Evolutionary conservation across 2,329 filamentous ascomycete species (phyloP), one percentile per base, ranked within the genome.

Genomic region (Massarina eburnea): DNA sequence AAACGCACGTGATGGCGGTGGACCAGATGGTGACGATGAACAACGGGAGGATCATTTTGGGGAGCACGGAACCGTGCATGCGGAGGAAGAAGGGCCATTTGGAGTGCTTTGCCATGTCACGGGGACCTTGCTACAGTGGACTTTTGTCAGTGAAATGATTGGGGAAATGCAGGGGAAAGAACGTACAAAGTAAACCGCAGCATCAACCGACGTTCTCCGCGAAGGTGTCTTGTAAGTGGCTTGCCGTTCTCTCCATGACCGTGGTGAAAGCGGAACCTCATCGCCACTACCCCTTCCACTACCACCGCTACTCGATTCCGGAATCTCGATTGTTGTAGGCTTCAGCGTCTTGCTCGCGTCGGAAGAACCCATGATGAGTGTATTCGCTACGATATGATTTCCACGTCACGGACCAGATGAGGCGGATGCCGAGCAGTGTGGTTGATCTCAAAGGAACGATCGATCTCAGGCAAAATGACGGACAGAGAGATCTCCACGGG

Each of bases 21-120:
- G 85, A 76, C 87, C 88, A 91, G 12, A 58, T 59, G 12, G 76
- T 80, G 24, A 90, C 75, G 47, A 85, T 76, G 9, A 79, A 8
- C 17, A 91, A 66, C 0, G 88, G 88, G 6, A 91, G 63, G 30
- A 91, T 81, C 79, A 91, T 82, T 62, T 87, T 84, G 10, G 88
- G 88, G 46, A 86, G 67, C 49, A 91, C 83, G 51, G 83, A 88
- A 57, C 88, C 88, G 66, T 89, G 86, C 72, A 91, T 78, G 47
- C 86, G 85, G 66, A 91, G 71, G 64, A 90, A 86, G 52, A 83
- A 80, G 15, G 88, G 88, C 78, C 86, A 85, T 76, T 88, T 90
- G 17, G 86, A 89, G 68, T 91, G 86, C 59, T 81, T 81, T 46
- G 82, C 77, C 53, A 89, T 80, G 64, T 90, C 83, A 49, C 85